These are phyloP conservation scores for Crithidia fasciculata DNA, from an alignment of 208 protist genomes.

Conservation along the genomic window DNA sequence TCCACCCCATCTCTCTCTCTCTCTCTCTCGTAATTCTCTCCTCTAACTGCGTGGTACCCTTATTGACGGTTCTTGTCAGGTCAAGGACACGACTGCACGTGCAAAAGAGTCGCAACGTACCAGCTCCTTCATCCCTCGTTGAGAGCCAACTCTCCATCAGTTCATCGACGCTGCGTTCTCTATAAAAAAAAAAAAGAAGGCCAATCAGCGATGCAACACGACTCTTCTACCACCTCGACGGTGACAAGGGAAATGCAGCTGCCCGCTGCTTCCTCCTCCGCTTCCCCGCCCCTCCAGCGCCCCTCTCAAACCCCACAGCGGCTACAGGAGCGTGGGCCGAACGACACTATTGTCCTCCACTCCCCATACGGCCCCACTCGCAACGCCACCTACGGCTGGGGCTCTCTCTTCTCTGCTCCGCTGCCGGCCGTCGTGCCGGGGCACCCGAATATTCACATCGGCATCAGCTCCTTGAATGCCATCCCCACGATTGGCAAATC, in stretches of 20 bases:
- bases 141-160: too few species aligned
- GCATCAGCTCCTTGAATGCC: slow-evolving; percentile 73
- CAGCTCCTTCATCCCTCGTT: too few species aligned
- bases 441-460: slow-evolving; percentile 69
- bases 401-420: slow-evolving; percentile 51
- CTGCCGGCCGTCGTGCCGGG: slow-evolving; percentile 35
- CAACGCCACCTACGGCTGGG: slow-evolving; percentile 62
- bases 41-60: too few species aligned
- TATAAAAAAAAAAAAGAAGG: too few species aligned
- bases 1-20: too few species aligned
- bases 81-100: too few species aligned
- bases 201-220: too few species aligned
- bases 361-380: slow-evolving; percentile 63
- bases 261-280: neutral
- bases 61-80: too few species aligned
- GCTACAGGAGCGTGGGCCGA: slow-evolving; percentile 37
- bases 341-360: slow-evolving; percentile 55
- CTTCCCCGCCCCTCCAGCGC: neutral
- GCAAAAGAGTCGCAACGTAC: too few species aligned
- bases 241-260: neutral
- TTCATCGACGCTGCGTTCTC: too few species aligned
- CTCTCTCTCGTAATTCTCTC: too few species aligned
- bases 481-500: slow-evolving; percentile 51
- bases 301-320: slow-evolving; percentile 31
- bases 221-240: too few species aligned